Evolutionary conservation across 2,329 filamentous ascomycete genomes (phyloP).

Genomic region (Cytospora paraplurivora): DNA sequence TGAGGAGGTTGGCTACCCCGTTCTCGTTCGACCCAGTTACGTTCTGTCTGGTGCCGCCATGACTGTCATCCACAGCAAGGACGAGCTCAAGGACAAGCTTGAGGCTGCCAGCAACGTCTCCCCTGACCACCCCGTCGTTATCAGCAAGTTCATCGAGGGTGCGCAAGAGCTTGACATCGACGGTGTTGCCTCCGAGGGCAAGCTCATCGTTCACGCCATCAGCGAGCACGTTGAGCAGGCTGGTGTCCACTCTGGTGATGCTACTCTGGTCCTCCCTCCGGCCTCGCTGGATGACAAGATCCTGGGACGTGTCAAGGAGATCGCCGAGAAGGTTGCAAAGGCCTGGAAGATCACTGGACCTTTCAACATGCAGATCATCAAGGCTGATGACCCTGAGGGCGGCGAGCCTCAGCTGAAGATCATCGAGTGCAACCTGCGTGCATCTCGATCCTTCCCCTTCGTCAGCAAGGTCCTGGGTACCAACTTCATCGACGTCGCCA

Average conservation of each 20-base stretch:
- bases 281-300: slow-evolving; percentile 73
- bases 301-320: slow-evolving; percentile 89
- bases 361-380: slow-evolving; percentile 99
- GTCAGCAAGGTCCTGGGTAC: slow-evolving; percentile 94
- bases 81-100: slow-evolving; percentile 93
- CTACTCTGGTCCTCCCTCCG: slow-evolving; percentile 89
- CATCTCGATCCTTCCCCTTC: slow-evolving; percentile 97
- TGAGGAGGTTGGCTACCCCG: slow-evolving; percentile 83
- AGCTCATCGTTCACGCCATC: slow-evolving; percentile 87
- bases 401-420: slow-evolving; percentile 83
- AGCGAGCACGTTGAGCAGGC: slow-evolving; percentile 96
- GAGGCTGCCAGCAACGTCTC: slow-evolving; percentile 87
- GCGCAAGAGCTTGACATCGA: slow-evolving; percentile 97
- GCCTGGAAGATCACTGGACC: slow-evolving; percentile 97
- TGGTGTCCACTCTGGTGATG: slow-evolving; percentile 97
- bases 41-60: slow-evolving; percentile 97
- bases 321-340: slow-evolving; percentile 93
- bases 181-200: slow-evolving; percentile 82
- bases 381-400: slow-evolving; percentile 75
- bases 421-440: slow-evolving; percentile 97
- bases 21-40: slow-evolving; percentile 91
- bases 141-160: slow-evolving; percentile 97
- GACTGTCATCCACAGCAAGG: slow-evolving; percentile 89
- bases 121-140: slow-evolving; percentile 95
- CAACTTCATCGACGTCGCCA: slow-evolving; percentile 96